Evolutionary conservation across 2,329 filamentous ascomycete genomes (phyloP), one percentile per base, ranked within the genome.

Genomic region (Aspergillus fijiensis): DNA sequence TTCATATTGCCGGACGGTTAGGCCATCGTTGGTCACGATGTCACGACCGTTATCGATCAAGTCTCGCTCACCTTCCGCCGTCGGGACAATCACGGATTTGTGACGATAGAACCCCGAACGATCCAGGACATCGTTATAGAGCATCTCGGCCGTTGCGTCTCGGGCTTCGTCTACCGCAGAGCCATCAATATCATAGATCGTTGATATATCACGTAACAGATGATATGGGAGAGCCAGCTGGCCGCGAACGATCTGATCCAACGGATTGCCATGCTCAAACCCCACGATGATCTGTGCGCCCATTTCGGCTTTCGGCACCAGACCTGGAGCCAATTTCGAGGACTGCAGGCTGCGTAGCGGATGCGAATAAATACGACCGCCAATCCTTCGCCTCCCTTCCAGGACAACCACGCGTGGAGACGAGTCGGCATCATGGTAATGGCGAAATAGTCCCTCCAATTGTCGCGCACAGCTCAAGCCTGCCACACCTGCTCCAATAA

Each of bases 281-380:
- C 95, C 95, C 35, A 96, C 97, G 62, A 99, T 92, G 61, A 99
- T 98, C 83, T 99, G 96, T 58, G 94, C 95, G 29, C 95, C 95
- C 88, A 97, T 96, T 74, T 99, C 95, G 33, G 92, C 95, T 21
- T 93, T 98, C 70, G 89, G 89, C 54, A 77, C 84, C 74, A 83
- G 85, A 76, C 81, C 72, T 65, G 81, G 69, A 72, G 81, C 77
- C 72, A 86, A 67, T 65, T 78, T 76, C 70, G 80, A 72, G 58
- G 80, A 76, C 74, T 84, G 74, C 80, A 89, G 79, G 79, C 87
- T 82, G 80, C 79, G 80, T 61, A 88, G 75, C 51, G 85, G 85
- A 72, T 89, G 92, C 56, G 95, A 99, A 76, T 97, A 98, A 21
- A 99, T 92, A 66, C 95, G 87, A 47, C 95, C 95, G 47, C 95